Base-by-base conservation (phyloP, 2,329 filamentous ascomycete genomes). In the Penicillium crustosum region DNA sequence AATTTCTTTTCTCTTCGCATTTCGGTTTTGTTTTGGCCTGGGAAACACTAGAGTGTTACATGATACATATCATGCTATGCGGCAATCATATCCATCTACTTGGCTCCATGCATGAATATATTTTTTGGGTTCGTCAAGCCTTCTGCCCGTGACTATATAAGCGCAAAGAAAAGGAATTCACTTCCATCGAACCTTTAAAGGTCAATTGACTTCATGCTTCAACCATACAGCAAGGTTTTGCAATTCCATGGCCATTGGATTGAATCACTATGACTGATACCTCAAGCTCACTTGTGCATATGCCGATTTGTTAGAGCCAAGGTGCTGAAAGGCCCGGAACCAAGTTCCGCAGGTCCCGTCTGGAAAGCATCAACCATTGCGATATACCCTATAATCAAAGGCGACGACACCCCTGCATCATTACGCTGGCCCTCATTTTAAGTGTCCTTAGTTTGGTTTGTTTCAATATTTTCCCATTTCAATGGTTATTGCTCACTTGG, bases 361-460 rank as follows among this genome's bases (percentile, higher is more conserved):
- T 21, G n/a, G 6, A 13, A 6, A 2, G 17, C 39, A 35, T 36
- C 17, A n/a, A 29, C 12, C 27, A 21, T 36, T 51, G 21, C 23
- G 17, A 29, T 36, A 31, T 58, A 17, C 8, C n/a, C 36, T 49
- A 19, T 8, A 25, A 25, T 15, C 15, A 13, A 55, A 47, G 49
- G 65, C 61, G 66, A 66, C 63, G 66, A 66, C 61, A 67, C 48
- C 43, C 27, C 44, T 66, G 50, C 63, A 66, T 66, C 65, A 67
- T 65, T 49, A 23, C 25, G 41, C 25, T 23, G 23, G 21, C 15
- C 13, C 29, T 23, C n/a, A n/a, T 25, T 29, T 49, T 15, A 42
- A 49, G 21, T 49, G 31, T n/a, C 10, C 9, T 0, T 3, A 6
- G 19, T 25, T 25, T n/a, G 15, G 4, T 19, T 38, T 36, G 8